These are phyloP conservation scores for Pterocarpus macrocarpus DNA, from an alignment of 306 rosid species.

Conservation along the genomic window DNA sequence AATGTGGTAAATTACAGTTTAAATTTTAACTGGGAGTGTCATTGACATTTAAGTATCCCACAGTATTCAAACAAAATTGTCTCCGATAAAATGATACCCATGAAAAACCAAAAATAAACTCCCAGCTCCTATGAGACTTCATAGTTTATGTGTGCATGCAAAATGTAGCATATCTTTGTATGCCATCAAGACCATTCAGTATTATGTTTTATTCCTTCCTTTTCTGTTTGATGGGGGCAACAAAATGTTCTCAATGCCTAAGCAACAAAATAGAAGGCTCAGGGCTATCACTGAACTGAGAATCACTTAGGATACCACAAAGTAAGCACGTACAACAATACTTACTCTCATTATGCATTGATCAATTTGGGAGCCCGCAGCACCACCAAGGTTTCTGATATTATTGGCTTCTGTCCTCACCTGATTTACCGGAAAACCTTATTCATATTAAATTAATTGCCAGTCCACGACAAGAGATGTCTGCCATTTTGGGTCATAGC, in stretches of 20 bases:
- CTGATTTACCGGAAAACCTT: neutral
- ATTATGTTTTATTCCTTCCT: too few species aligned
- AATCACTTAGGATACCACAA: slow-evolving; percentile 22
- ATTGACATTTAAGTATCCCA: too few species aligned
- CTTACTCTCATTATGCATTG: neutral
- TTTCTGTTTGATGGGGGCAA: neutral
- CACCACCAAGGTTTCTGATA: slow-evolving; percentile 16
- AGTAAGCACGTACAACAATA: neutral
- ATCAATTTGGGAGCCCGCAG: slow-evolving; percentile 24
- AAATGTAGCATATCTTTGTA: too few species aligned
- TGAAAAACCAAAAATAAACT: too few species aligned
- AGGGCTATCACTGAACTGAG: neutral
- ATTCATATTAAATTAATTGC: neutral
- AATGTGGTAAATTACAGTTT: too few species aligned
- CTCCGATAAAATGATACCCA: too few species aligned
- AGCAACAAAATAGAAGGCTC: slow-evolving; percentile 18
- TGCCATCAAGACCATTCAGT: too few species aligned
- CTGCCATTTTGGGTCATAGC: slow-evolving; percentile 23
- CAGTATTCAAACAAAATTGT: too few species aligned
- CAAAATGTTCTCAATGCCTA: slow-evolving; percentile 28
- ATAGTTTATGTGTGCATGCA: too few species aligned
- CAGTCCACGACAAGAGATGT: slow-evolving; percentile 6
- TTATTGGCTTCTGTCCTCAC: neutral
- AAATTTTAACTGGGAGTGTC: too few species aligned
- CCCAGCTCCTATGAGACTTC: too few species aligned